These are phyloP conservation scores for Hanseniaspora hatyaiensis DNA, from an alignment of 805 yeast genomes.

Conservation along the genomic window DNA sequence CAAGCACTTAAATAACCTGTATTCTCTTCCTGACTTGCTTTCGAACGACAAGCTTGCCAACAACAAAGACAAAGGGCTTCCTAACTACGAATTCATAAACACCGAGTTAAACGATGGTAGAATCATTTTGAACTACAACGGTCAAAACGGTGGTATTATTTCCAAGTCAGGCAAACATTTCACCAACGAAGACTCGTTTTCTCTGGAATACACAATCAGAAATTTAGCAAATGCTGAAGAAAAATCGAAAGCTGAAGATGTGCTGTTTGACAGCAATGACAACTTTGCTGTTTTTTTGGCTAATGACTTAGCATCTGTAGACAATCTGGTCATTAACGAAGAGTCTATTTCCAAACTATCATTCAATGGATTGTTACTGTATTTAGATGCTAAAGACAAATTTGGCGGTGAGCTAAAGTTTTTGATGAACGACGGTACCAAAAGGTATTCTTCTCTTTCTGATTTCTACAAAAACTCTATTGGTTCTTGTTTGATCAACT, in stretches of 20 bases:
- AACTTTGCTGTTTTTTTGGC: slow-evolving; percentile 13
- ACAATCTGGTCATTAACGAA: background rate
- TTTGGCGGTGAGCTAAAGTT: slow-evolving; percentile 45
- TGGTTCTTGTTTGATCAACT: slow-evolving; percentile 44
- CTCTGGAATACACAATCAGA: slow-evolving; percentile 12
- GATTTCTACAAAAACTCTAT: slow-evolving; percentile 31
- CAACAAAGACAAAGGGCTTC: slow-evolving; percentile 14
- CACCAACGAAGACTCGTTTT: slow-evolving; percentile 3
- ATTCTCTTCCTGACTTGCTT: slow-evolving; percentile 10
- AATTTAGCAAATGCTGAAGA: slow-evolving; percentile 5
- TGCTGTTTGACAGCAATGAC: slow-evolving; percentile 7
- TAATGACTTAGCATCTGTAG: background rate
- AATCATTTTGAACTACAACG: slow-evolving; percentile 9
- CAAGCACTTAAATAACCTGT: slow-evolving; percentile 9
- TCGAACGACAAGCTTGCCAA: slow-evolving; percentile 5
- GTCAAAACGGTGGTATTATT: slow-evolving; percentile 5
- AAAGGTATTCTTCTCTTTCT: slow-evolving; percentile 25
- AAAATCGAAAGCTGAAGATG: background rate
- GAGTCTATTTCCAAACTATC: slow-evolving; percentile 17
- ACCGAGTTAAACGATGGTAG: slow-evolving; percentile 13
- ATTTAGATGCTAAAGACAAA: slow-evolving; percentile 41
- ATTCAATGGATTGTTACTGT: slow-evolving; percentile 54
- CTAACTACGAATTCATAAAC: slow-evolving; percentile 8
- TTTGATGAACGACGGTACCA: slow-evolving; percentile 46
- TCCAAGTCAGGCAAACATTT: slow-evolving; percentile 11